Percentiles rank a stretch among this genome's conserved stretches.
Conservation (phyloP, 345 rosid species). For the Leavenworthia alabamica region DNA sequence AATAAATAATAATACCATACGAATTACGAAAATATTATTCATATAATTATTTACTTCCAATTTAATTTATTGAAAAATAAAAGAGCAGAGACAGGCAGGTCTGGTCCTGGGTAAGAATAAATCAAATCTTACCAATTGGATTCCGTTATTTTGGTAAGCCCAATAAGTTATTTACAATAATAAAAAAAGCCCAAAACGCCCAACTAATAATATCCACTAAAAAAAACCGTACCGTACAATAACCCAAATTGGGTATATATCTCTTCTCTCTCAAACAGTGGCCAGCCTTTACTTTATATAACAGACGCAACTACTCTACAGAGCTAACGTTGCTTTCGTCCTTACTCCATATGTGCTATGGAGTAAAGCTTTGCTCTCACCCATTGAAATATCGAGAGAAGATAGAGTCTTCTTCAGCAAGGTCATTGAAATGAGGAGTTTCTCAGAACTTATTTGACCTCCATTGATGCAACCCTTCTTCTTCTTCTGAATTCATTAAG, state of each 20-base stretch:
- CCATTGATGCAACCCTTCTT: constrained; percentile 24
- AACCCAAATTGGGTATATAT: background rate
- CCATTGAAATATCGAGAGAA: background rate
- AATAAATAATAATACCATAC: too few relatives aligned
- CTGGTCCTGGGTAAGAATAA: constrained; percentile 31
- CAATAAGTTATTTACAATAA: background rate
- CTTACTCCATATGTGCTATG: constrained; percentile 25
- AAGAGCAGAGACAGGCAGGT: constrained; percentile 22
- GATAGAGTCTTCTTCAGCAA: constrained; percentile 17
- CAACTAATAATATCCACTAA: constrained; percentile 15
- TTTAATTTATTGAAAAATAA: background rate
- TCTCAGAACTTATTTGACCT: constrained; percentile 21
- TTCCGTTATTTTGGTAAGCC: constrained; percentile 24
- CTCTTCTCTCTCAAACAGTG: background rate
- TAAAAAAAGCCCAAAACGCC: constrained; percentile 32
- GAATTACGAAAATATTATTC: constrained; percentile 11
- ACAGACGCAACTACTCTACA: constrained; percentile 30
- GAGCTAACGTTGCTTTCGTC: constrained; percentile 35
- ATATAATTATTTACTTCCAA: background rate
- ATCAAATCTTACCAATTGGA: constrained; percentile 27
- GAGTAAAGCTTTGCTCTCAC: constrained; percentile 5
- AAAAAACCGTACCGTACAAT: constrained; percentile 10
- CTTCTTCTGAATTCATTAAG: too few relatives aligned
- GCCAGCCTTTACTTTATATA: constrained; percentile 25
- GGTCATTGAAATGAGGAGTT: background rate